Evolutionary conservation across 352 stramenopile genomes (phyloP), one percentile per base, ranked within the genome.

Genomic region (Hyaloperonospora arabidopsidis): DNA sequence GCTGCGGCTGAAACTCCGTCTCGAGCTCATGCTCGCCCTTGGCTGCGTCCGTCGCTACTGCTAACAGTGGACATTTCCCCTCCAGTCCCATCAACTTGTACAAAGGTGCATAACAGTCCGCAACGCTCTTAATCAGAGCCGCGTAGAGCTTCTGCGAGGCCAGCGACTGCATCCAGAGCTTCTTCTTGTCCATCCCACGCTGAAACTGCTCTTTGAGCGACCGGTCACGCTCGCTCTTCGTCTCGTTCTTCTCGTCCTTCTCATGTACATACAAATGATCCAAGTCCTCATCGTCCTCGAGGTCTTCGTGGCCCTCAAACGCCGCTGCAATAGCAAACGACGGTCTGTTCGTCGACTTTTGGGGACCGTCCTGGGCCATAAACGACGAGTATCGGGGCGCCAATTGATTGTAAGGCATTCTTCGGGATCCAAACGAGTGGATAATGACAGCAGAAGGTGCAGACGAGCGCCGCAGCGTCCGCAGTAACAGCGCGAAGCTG

Each of bases 101-200:
- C 23, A 86, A 50, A 19, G 74, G 77, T 18, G 68, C 69, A 64
- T 88, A 88, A 54, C 75, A 86, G 44, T 88, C 77, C 21, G 55
- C 59, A 13, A 86, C 73, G 41, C 59, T 62, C 46, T 83, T 75
- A 36, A 86, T 45, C 22, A 88, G 17, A 35, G 59, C 52, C 8
- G 57, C 55, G 34, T 67, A 79, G 23, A 70, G 52, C 18, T 70
- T 61, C 46, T 70, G 52, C 18, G 67, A 47, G 1, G 59, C 68
- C 39, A 86, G 71, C 43, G 56, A 54, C 54, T 74, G 65, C 72
- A 87, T 79, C 74, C 74, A 87, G 51, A 61, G 45, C 53, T 70
- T 78, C 58, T 87, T 87, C 52, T 78, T 75, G 47, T 81, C 74
- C 73, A 87, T 73, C 3, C 63, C 77, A n/a, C 57, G 49, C 10